A percentile compares a stretch with the other conserved stretches of the same genome.
Conservation (phyloP, 768 basidiomycete genomes). For the Roridomyces roridus region DNA sequence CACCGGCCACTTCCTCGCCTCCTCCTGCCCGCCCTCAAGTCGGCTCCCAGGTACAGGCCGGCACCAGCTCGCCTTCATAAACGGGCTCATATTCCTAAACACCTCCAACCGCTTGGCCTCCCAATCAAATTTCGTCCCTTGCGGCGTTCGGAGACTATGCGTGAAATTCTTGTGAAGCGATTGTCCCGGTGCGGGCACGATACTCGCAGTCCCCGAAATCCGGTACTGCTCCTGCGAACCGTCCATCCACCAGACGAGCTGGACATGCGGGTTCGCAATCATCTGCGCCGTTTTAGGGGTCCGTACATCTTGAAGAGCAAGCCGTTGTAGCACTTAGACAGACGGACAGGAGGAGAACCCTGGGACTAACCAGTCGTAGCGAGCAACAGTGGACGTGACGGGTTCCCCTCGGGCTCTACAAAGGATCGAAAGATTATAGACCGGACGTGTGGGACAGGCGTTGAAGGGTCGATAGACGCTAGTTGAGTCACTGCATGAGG, state of each 20-base stretch:
- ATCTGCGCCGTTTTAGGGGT: slow-evolving; percentile 72
- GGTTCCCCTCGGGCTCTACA: slow-evolving; percentile 47
- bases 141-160: slow-evolving; percentile 30
- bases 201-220: slow-evolving; percentile 58
- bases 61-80: slow-evolving; percentile 77
- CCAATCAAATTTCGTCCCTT: slow-evolving; percentile 62
- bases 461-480: slow-evolving; percentile 55
- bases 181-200: slow-evolving; percentile 59
- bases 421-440: slow-evolving; percentile 68
- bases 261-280: slow-evolving; percentile 51
- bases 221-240: slow-evolving; percentile 77
- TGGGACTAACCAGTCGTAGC: slow-evolving; percentile 52
- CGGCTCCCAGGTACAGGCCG: slow-evolving; percentile 68
- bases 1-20: slow-evolving; percentile 67
- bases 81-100: slow-evolving; percentile 63
- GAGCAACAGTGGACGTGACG: slow-evolving; percentile 65
- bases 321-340: background rate
- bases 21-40: slow-evolving; percentile 58
- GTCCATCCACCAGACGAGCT: slow-evolving; percentile 79
- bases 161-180: slow-evolving; percentile 41
- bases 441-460: slow-evolving; percentile 63
- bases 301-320: slow-evolving; percentile 55
- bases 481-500: slow-evolving; percentile 60
- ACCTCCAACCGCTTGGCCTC: slow-evolving; percentile 63
- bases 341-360: background rate